These are phyloP conservation scores for Phytophthora tubulina DNA, from an alignment of 352 stramenopile species.

Conservation along the genomic window DNA sequence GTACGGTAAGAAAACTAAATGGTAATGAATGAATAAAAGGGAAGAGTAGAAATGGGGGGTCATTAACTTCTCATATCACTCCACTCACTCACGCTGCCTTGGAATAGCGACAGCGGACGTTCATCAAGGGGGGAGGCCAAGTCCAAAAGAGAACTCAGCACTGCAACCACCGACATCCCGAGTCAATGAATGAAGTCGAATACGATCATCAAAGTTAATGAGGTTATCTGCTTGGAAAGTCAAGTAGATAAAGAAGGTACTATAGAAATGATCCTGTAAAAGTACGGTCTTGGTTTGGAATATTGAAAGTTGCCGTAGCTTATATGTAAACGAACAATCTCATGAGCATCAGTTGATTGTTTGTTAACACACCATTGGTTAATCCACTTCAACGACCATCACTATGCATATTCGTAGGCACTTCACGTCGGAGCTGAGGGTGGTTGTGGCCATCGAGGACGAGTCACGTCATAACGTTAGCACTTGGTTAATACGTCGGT, in stretches of 20 bases:
- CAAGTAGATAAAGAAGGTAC: conserved; percentile 22
- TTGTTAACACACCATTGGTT: neutral
- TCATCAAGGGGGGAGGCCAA: no score
- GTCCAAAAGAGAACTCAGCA: no score
- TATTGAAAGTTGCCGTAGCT: neutral
- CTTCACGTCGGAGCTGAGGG: no score
- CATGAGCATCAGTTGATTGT: neutral
- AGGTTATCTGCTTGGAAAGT: conserved; percentile 10
- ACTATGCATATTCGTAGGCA: neutral
- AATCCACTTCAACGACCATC: neutral
- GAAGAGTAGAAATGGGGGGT: neutral
- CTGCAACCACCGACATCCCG: no score
- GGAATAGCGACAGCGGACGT: no score
- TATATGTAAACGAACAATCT: neutral
- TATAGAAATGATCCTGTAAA: conserved; percentile 29
- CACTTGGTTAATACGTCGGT: no score
- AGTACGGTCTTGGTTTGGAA: conserved; percentile 16
- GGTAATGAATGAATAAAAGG: no score
- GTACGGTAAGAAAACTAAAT: no score
- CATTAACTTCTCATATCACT: conserved; percentile 4
- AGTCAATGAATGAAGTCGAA: conserved; percentile 1
- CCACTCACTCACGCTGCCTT: no score
- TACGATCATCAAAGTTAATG: conserved; percentile 22
- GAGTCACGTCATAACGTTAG: no score
- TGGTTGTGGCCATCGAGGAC: no score